phyloP scores from a whole-genome alignment of 129 eudicot species.

The Flaveria bidentis region DNA sequence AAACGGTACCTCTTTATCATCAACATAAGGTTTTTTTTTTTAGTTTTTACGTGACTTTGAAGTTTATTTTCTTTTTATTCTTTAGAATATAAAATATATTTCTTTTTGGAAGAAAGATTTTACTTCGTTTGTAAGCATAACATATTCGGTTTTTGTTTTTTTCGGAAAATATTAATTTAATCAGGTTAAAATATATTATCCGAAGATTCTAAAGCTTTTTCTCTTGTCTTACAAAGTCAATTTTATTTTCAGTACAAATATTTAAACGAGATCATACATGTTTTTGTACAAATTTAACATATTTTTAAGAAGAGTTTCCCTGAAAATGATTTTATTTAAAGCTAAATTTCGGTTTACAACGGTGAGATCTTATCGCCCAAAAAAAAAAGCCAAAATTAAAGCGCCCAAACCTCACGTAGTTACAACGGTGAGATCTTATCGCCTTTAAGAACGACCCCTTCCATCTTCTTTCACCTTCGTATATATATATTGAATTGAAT shows the following conservation, averaged over 20 bases:
- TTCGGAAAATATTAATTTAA: background rate
- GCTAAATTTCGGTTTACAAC: too few relatives aligned
- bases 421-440: slow-evolving; percentile 74
- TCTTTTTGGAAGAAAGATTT: background rate
- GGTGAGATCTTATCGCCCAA: too few relatives aligned
- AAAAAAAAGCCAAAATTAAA: slow-evolving; percentile 39
- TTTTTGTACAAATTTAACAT: background rate
- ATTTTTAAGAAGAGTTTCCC: too few relatives aligned
- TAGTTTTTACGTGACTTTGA: background rate
- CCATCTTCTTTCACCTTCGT: slow-evolving; percentile 45
- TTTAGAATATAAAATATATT: background rate
- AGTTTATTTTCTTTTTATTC: background rate
- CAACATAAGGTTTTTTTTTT: background rate
- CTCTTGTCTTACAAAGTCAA: background rate
- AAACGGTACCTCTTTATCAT: slow-evolving; percentile 7
- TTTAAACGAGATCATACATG: background rate
- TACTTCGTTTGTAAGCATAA: slow-evolving; percentile 6
- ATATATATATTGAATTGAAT: background rate
- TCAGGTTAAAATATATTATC: background rate
- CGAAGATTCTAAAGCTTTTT: background rate
- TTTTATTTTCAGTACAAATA: background rate
- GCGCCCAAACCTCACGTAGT: slow-evolving; percentile 35
- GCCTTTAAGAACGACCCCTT: slow-evolving; percentile 74
- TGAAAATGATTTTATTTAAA: too few relatives aligned
- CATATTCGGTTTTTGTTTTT: background rate